Evolutionary conservation across 257 asterid genomes (phyloP), one percentile per base, ranked within the genome.

Genomic region (Apocynum venetum): DNA sequence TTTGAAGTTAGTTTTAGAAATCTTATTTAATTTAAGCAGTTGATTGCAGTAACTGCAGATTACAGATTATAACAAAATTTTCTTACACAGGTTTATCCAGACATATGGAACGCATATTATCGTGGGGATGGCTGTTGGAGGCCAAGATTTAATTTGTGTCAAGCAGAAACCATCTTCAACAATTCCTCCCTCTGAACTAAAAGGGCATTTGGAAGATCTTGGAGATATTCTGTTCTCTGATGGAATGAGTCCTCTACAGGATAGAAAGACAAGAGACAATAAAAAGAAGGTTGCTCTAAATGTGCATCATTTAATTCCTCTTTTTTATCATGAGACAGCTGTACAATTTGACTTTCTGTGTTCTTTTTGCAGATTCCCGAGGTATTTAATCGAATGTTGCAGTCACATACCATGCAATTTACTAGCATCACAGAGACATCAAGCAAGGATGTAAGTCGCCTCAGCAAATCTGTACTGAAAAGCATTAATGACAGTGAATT

Each of bases 101-200:
- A 85, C 97, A 9, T 96, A 91, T 63, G 99, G 99, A 80, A 96
- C 99, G 6, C 99, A 96, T 82, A 89, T 96, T 81, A 88, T 93
- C 41, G 96, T 90, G 81, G 98, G 98, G 78, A 87, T 96, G 92
- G 98, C 92, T 60, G 89, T 96, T 81, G 99, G 99, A 76, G 99
- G 99, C 79, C 99, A 96, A 88, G 97, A 96, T 86, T 84, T 96
- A 83, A 88, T 93, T 76, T 96, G 99, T 83, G 93, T 91, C 77
- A 96, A 96, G 87, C 99, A 93, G 82, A 91, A 83, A 85, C 85
- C 97, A 17, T 86, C 97, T 38, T 96, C 99, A 73, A 83, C 87
- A 15, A 87, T 96, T 74, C 93, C 98, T 75, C 91, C 98, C 8
- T 87, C 97, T 84, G 99, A 96, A 78, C 96, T 96, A 74, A 93